These are phyloP conservation scores for Setomelanomma holmii DNA, from an alignment of 2,329 filamentous ascomycete genomes.

Conservation along the genomic window DNA sequence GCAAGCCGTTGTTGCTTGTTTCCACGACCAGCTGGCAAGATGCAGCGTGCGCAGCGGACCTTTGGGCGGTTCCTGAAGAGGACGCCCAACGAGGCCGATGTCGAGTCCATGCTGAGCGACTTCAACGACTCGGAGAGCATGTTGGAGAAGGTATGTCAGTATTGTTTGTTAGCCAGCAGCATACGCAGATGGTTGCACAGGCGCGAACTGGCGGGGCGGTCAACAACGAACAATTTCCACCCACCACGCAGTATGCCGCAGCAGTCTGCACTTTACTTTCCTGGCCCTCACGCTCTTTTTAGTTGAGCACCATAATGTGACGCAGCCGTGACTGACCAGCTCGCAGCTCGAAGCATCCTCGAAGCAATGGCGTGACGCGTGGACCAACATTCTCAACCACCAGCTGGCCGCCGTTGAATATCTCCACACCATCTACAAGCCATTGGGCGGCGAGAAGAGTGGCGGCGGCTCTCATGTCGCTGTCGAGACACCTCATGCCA, in stretches of 20 bases:
- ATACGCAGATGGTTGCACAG: slow-evolving; percentile 4
- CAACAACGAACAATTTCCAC: slow-evolving; percentile 1
- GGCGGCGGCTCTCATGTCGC: slow-evolving; percentile 58
- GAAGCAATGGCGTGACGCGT: slow-evolving; percentile 79
- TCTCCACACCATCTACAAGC: slow-evolving; percentile 77
- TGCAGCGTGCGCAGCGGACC: slow-evolving; percentile 76
- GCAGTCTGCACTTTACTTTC: background rate
- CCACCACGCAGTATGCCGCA: background rate
- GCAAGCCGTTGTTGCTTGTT: slow-evolving; percentile 15
- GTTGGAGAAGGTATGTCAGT: slow-evolving; percentile 68
- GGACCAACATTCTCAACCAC: slow-evolving; percentile 73
- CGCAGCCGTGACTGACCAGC: slow-evolving; percentile 1
- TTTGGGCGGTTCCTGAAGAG: slow-evolving; percentile 76
- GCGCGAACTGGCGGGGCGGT: slow-evolving; percentile 27
- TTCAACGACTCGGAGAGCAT: slow-evolving; percentile 82
- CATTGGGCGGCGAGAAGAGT: slow-evolving; percentile 71
- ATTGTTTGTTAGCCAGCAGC: background rate
- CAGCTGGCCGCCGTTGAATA: slow-evolving; percentile 72
- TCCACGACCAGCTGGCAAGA: slow-evolving; percentile 49
- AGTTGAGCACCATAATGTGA: background rate
- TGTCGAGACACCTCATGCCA: slow-evolving; percentile 66
- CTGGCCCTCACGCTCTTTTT: background rate
- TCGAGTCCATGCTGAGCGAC: slow-evolving; percentile 76
- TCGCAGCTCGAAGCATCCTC: slow-evolving; percentile 75
- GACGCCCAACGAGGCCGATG: slow-evolving; percentile 77